Evolutionary conservation across 257 asterid species (phyloP).

Genomic region (Forsythia suspensa): DNA sequence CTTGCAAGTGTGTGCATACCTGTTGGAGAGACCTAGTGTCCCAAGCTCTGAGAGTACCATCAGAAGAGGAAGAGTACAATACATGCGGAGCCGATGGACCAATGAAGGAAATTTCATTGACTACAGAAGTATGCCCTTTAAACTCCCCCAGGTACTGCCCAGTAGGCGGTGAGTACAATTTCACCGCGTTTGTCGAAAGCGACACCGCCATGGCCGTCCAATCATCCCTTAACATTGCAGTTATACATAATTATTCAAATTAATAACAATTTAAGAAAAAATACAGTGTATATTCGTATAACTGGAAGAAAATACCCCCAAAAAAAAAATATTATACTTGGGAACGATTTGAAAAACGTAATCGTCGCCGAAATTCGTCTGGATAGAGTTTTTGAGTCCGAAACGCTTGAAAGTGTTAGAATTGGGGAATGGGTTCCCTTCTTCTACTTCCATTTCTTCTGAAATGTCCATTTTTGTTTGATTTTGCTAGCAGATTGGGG

Average conservation of each 20-base stretch:
- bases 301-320: neutral
- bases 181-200: conserved; percentile 81
- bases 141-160: conserved; percentile 90
- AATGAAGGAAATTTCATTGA: conserved; percentile 68
- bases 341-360: conserved; percentile 86
- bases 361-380: conserved; percentile 89
- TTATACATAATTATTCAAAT: neutral
- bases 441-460: conserved; percentile 77
- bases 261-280: neutral
- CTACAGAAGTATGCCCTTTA: conserved; percentile 66
- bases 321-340: conserved; percentile 37
- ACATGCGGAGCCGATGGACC: conserved; percentile 66
- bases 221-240: conserved; percentile 54
- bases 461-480: conserved; percentile 31
- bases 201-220: conserved; percentile 94
- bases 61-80: conserved; percentile 82
- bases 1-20: conserved; percentile 32
- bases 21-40: conserved; percentile 82
- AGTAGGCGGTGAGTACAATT: conserved; percentile 78
- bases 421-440: conserved; percentile 22
- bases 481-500: neutral
- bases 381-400: conserved; percentile 72
- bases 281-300: neutral
- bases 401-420: conserved; percentile 41
- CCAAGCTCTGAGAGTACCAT: conserved; percentile 89